phyloP scores from a whole-genome alignment of 805 yeast species.

The Dipodascus albidus region DNA sequence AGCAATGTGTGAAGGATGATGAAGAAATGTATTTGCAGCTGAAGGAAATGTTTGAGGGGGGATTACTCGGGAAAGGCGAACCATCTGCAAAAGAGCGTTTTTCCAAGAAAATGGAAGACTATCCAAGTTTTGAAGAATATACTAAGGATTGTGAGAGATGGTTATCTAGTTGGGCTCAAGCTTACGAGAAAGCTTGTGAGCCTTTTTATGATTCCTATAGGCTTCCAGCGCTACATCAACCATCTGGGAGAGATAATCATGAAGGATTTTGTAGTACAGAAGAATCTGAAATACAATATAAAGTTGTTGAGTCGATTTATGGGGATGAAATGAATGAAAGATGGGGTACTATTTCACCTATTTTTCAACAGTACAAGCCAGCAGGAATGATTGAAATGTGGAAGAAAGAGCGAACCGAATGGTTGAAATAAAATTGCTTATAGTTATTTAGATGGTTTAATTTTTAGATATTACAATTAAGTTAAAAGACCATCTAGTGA shows the following conservation, averaged over 20 bases:
- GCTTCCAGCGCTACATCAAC: background rate
- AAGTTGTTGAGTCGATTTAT: background rate
- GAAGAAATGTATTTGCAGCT: background rate
- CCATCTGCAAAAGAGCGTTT: background rate
- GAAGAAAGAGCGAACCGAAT: background rate
- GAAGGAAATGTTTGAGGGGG: background rate
- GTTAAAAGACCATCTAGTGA: too few relatives aligned
- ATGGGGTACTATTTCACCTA: background rate
- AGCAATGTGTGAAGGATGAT: background rate
- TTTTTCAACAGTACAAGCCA: background rate
- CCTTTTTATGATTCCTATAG: background rate
- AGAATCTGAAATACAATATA: background rate
- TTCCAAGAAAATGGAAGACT: background rate
- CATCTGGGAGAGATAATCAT: background rate
- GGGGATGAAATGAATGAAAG: background rate
- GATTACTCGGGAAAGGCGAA: background rate
- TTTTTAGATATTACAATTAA: too few relatives aligned
- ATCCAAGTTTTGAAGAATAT: background rate
- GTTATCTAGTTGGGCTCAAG: background rate
- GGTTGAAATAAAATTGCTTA: background rate
- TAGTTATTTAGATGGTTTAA: background rate
- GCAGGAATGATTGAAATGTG: background rate
- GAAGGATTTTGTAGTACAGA: background rate
- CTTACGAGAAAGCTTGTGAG: background rate
- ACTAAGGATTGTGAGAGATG: background rate